Percentiles rank a stretch among this genome's conserved stretches.
Evolutionary conservation across 331 rosid species (phyloP).

Genomic region (Spiraea crenata): DNA sequence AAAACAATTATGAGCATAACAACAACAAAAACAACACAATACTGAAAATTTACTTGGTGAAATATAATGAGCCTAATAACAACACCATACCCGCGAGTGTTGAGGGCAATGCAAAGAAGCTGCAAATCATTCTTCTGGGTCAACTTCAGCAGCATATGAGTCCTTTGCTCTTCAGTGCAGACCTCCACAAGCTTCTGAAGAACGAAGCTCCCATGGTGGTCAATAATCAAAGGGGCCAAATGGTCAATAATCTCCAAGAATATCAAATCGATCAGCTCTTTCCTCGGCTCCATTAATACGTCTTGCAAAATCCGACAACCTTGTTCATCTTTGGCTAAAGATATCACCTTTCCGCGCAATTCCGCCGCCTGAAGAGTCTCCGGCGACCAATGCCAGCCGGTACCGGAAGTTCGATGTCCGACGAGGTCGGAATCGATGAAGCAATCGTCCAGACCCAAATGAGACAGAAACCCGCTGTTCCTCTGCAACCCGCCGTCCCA

Average conservation of each 20-base stretch:
- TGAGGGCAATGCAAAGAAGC: constrained; percentile 36
- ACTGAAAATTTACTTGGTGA: too few relatives aligned
- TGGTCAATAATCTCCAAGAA: constrained; percentile 38
- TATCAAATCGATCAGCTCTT: constrained; percentile 20
- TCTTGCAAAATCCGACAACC: constrained; percentile 39
- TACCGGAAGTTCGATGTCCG: not conserved
- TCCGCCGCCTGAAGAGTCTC: constrained; percentile 14
- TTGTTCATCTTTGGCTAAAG: constrained; percentile 38
- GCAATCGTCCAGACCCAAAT: not conserved
- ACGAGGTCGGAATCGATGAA: not conserved
- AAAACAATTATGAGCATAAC: not conserved
- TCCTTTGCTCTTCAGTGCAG: constrained; percentile 47
- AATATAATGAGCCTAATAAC: not conserved
- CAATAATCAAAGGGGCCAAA: constrained; percentile 36
- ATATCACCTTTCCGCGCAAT: constrained; percentile 26
- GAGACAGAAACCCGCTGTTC: not conserved
- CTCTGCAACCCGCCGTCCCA: not conserved
- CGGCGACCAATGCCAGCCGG: constrained; percentile 10
- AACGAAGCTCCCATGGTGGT: constrained; percentile 51
- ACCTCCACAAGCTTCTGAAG: constrained; percentile 48
- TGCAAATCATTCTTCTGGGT: constrained; percentile 1
- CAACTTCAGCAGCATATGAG: constrained; percentile 30
- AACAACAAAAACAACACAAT: not conserved
- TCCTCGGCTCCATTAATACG: constrained; percentile 18
- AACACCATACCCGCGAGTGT: constrained; percentile 47